Conservation (phyloP, 1,284 basidiomycete species). For the Leccinum cinnamomeum region DNA sequence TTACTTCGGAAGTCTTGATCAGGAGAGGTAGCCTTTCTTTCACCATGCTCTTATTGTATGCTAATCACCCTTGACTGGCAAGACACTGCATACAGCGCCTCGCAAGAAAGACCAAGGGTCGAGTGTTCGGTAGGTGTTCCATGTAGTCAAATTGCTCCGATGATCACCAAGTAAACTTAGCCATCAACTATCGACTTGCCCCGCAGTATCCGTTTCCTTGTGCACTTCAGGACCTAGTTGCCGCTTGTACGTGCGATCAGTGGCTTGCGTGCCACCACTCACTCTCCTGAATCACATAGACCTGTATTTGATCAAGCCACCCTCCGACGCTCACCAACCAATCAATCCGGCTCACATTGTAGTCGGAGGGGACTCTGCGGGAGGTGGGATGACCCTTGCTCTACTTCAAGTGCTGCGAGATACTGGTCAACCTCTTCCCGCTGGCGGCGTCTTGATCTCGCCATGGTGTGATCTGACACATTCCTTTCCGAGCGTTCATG, state of each 20-base stretch:
- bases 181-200: constrained; percentile 87
- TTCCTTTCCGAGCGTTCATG: constrained; percentile 86
- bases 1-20: constrained; percentile 80
- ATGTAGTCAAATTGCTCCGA: neutral
- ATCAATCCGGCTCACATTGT: constrained; percentile 85
- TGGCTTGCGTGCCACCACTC: neutral
- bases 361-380: constrained; percentile 91
- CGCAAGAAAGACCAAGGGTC: constrained; percentile 87
- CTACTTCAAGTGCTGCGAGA: constrained; percentile 93
- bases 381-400: constrained; percentile 85
- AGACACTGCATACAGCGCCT: constrained; percentile 84
- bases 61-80: constrained; percentile 14
- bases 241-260: constrained; percentile 61
- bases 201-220: constrained; percentile 98
- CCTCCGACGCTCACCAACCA: constrained; percentile 74
- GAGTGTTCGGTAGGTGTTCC: constrained; percentile 68
- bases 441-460: constrained; percentile 82
- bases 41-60: constrained; percentile 10
- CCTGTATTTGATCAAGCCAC: constrained; percentile 54
- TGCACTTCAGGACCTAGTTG: constrained; percentile 84
- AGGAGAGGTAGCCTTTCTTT: constrained; percentile 53
- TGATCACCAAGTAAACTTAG: constrained; percentile 38
- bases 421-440: constrained; percentile 76
- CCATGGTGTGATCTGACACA: constrained; percentile 96
- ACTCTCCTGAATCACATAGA: constrained; percentile 34